phyloP scores from a whole-genome alignment of 2,329 filamentous ascomycete species.

The Dactylellina leptospora region DNA sequence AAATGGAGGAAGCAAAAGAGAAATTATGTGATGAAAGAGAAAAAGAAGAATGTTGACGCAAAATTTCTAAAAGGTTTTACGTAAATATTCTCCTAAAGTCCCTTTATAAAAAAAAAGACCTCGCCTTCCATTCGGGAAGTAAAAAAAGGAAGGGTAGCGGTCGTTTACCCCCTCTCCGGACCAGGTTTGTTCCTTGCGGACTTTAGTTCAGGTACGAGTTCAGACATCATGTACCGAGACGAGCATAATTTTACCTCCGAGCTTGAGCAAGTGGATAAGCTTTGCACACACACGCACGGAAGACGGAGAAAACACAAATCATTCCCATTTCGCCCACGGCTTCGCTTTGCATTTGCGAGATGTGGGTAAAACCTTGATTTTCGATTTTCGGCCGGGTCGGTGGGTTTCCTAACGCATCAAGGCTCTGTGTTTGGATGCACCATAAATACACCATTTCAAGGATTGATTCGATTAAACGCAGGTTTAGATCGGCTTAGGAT shows the following conservation, averaged over 20 bases:
- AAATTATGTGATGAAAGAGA: not conserved
- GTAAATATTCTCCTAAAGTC: conserved; percentile 46
- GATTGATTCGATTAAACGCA: not conserved
- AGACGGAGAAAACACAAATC: not conserved
- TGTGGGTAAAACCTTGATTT: conserved; percentile 32
- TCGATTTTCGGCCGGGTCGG: not conserved
- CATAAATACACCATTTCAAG: not conserved
- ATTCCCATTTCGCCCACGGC: conserved; percentile 5
- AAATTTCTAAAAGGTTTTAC: conserved; percentile 25
- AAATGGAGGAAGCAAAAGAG: not conserved
- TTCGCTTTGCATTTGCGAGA: conserved; percentile 14
- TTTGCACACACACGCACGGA: conserved; percentile 6
- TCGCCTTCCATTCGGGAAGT: conserved; percentile 15
- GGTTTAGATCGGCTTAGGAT: not conserved
- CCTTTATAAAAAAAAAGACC: conserved; percentile 29
- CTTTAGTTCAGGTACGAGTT: not conserved
- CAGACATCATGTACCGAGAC: no score
- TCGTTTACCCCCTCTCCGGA: not conserved
- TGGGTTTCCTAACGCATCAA: conserved; percentile 11
- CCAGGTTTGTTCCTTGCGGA: conserved; percentile 1
- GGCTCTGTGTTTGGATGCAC: not conserved
- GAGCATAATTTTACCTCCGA: not conserved
- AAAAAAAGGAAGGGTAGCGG: not conserved
- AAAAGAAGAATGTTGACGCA: not conserved
- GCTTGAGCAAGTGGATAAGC: no score